Percentiles rank a stretch among this genome's conserved stretches.
phyloP scores from a whole-genome alignment of 192 early-diverging fungal species.

The Backusella westeae region DNA sequence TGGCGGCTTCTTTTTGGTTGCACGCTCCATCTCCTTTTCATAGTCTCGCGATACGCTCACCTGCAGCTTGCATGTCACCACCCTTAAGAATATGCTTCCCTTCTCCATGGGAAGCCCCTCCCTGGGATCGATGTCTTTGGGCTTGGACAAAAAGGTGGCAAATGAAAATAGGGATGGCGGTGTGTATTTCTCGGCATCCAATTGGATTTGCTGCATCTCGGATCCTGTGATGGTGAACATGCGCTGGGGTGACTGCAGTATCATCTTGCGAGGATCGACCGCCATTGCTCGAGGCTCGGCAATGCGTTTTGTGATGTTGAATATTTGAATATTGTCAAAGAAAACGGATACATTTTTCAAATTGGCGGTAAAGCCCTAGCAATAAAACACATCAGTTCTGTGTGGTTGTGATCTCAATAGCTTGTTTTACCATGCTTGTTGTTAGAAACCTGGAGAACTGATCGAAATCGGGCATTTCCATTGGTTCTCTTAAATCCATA shows the following conservation, averaged over 20 bases:
- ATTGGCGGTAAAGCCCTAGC: conserved; percentile 75
- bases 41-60: conserved; percentile 55
- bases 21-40: conserved; percentile 75
- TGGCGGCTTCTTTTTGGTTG: conserved; percentile 87
- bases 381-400: neutral
- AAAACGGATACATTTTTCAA: conserved; percentile 63
- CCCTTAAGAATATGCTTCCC: conserved; percentile 68
- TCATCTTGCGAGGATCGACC: conserved; percentile 42
- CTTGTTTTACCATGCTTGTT: conserved; percentile 45
- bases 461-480: conserved; percentile 62
- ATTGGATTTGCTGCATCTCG: conserved; percentile 52
- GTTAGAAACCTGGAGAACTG: conserved; percentile 68
- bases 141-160: conserved; percentile 9
- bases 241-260: conserved; percentile 61
- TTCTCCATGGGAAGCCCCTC: conserved; percentile 18
- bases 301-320: conserved; percentile 66
- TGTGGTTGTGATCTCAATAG: neutral
- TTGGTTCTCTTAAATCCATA: conserved; percentile 74
- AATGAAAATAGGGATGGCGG: conserved; percentile 25
- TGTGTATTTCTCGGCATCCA: conserved; percentile 47
- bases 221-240: conserved; percentile 70
- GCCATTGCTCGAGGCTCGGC: conserved; percentile 60
- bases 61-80: conserved; percentile 59
- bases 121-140: neutral
- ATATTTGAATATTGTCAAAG: conserved; percentile 56